Base-by-base conservation (phyloP, 2,329 filamentous ascomycete genomes). In the Scedosporium apiospermum region DNA sequence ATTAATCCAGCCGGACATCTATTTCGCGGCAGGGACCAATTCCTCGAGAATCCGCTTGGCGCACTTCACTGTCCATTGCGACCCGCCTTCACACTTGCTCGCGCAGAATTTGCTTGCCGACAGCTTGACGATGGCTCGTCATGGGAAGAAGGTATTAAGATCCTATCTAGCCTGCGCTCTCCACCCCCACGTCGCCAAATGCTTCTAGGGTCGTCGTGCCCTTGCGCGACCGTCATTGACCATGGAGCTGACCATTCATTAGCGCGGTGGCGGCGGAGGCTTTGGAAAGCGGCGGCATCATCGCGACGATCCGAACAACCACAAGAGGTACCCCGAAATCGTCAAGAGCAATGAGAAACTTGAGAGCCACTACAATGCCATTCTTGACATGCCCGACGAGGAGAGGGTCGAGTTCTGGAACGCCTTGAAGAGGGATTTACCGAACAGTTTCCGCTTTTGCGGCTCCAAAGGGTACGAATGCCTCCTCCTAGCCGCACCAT, bases 391-490 rank as follows among this genome's bases (percentile, higher is more conserved):
- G 6, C 82, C 89, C 0, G 89, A 92, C 59, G 85, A 88, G 57
- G 93, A 98, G 77, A 86, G 84, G 70, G 80, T 86, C 63, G 81
- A 84, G 9, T 98, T 97, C 76, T 99, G 95, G 95, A 82, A 84
- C 44, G 85, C 89, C 0, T 79, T 98, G 73, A 85, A 87, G 70
- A 85, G 88, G 66, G 93, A 98, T 72, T 80, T 99, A 60, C 95
- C 95, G 63, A 98, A 97, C 78, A 97, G 93, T 76, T 99, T 98
- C 80, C 87, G 95, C 65, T 99, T 99, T 77, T 96, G 92, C 64
- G 95, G 95, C 44, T 97, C 92, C 57, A 96, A 93, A 81, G 90
- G 91, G 88, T 91, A 80, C 26, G 74, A 71, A 16, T 9, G 9
- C 46, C 58, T 57, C 26, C 30, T 9, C 26, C 58, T 42, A 42